phyloP scores from a whole-genome alignment of 768 basidiomycete species.

The Xanthoconium purpureum region DNA sequence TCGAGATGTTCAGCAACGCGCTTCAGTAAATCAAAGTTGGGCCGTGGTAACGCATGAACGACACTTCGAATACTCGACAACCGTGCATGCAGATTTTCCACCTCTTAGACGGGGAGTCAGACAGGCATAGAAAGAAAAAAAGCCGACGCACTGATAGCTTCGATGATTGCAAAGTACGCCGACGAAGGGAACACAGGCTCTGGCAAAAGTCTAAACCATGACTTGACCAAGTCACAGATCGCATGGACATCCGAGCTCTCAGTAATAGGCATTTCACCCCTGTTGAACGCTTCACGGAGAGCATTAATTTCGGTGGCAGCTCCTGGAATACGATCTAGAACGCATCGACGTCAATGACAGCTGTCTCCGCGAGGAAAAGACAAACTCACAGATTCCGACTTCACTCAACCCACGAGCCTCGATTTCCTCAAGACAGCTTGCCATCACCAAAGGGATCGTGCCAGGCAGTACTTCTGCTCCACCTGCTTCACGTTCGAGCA shows the following conservation, averaged over 20 bases:
- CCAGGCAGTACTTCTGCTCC: conserved; percentile 50
- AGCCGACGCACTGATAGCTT: conserved; percentile 58
- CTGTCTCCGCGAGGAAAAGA: not conserved
- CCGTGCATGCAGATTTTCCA: conserved; percentile 67
- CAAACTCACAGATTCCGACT: conserved; percentile 74
- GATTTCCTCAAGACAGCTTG: conserved; percentile 64
- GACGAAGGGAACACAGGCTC: conserved; percentile 73
- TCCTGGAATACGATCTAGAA: conserved; percentile 77
- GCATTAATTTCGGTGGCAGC: conserved; percentile 65
- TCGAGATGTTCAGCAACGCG: conserved; percentile 84
- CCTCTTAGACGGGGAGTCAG: conserved; percentile 41
- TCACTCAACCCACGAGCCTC: conserved; percentile 75
- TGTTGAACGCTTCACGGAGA: conserved; percentile 73
- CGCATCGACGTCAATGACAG: not conserved
- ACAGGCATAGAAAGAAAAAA: not conserved
- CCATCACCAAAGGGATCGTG: conserved; percentile 62
- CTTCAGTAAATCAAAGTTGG: conserved; percentile 75
- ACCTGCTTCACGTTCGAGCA: conserved; percentile 63
- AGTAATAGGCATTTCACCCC: conserved; percentile 63
- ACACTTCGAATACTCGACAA: conserved; percentile 62
- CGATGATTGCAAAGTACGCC: conserved; percentile 66
- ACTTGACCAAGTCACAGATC: conserved; percentile 79
- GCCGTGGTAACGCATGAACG: conserved; percentile 65
- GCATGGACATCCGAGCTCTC: conserved; percentile 72
- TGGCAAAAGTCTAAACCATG: conserved; percentile 82